These are phyloP conservation scores for Colletotrichum simmondsii DNA, from an alignment of 2,329 filamentous ascomycete species.

Conservation along the genomic window DNA sequence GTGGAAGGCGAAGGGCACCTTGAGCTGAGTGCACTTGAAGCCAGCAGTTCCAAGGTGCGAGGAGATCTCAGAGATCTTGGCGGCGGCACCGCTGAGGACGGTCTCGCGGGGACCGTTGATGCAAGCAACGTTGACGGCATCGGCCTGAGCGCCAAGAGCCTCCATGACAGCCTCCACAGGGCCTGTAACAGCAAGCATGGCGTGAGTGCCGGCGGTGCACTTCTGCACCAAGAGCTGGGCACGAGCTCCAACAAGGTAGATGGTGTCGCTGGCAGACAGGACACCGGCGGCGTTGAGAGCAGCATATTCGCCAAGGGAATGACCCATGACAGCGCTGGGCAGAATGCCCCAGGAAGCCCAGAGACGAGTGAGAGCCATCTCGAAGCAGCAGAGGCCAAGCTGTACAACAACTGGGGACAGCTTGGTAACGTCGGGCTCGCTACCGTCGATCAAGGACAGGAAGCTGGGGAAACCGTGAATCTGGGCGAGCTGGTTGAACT, in stretches of 20 bases:
- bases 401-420: slow-evolving; percentile 64
- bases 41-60: slow-evolving; percentile 42
- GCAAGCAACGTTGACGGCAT: slow-evolving; percentile 69
- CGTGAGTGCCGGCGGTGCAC: slow-evolving; percentile 74
- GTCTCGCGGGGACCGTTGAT: slow-evolving; percentile 81
- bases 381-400: slow-evolving; percentile 63
- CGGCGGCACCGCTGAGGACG: slow-evolving; percentile 67
- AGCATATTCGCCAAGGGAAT: slow-evolving; percentile 79
- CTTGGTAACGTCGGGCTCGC: slow-evolving; percentile 51
- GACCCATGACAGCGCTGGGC: slow-evolving; percentile 66
- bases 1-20: slow-evolving; percentile 65
- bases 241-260: slow-evolving; percentile 77
- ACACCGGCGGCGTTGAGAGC: slow-evolving; percentile 78
- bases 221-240: slow-evolving; percentile 72
- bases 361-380: slow-evolving; percentile 67
- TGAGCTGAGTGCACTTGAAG: slow-evolving; percentile 57
- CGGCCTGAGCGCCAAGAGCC: slow-evolving; percentile 55
- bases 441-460: slow-evolving; percentile 58
- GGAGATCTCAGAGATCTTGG: slow-evolving; percentile 57
- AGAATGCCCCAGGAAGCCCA: slow-evolving; percentile 67
- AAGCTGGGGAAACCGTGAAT: slow-evolving; percentile 67
- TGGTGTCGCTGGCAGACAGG: slow-evolving; percentile 75
- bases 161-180: slow-evolving; percentile 63
- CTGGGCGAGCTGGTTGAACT: slow-evolving; percentile 64
- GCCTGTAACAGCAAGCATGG: slow-evolving; percentile 62